Percentiles rank a stretch among this genome's conserved stretches.
phyloP scores from a whole-genome alignment of 371 early-diverging fungal genomes.

The Circinella umbellata region DNA sequence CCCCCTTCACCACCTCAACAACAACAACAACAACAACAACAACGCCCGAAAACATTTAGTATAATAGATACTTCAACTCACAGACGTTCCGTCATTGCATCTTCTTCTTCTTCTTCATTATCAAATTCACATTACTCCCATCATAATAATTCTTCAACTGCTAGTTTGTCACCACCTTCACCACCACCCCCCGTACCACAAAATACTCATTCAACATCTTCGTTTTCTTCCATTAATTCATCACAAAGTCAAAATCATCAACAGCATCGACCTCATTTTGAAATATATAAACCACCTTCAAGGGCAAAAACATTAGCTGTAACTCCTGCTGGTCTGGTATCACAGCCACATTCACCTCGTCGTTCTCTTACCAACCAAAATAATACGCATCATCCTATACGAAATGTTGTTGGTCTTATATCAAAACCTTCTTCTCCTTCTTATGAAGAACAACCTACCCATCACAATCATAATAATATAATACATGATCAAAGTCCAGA shows the following conservation, averaged over 20 bases:
- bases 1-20: conserved; percentile 17
- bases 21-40: conserved; percentile 3
- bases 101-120: conserved; percentile 12
- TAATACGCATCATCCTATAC: neutral
- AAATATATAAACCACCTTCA: conserved; percentile 22
- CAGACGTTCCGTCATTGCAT: neutral
- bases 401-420: conserved; percentile 4
- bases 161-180: neutral
- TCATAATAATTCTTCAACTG: conserved; percentile 3
- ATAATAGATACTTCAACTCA: neutral
- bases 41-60: neutral
- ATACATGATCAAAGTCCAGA: conserved; percentile 22
- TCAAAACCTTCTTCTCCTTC: conserved; percentile 1
- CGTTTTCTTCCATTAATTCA: neutral
- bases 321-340: conserved; percentile 1
- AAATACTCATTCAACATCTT: neutral
- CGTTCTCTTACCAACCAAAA: neutral
- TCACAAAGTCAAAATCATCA: neutral
- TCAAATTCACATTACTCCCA: neutral
- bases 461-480: neutral
- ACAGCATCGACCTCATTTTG: conserved; percentile 1
- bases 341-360: neutral
- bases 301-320: neutral
- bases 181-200: neutral
- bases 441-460: neutral